Evolutionary conservation across 768 basidiomycete genomes (phyloP).

Genomic region (Nevesoporus exiguus): DNA sequence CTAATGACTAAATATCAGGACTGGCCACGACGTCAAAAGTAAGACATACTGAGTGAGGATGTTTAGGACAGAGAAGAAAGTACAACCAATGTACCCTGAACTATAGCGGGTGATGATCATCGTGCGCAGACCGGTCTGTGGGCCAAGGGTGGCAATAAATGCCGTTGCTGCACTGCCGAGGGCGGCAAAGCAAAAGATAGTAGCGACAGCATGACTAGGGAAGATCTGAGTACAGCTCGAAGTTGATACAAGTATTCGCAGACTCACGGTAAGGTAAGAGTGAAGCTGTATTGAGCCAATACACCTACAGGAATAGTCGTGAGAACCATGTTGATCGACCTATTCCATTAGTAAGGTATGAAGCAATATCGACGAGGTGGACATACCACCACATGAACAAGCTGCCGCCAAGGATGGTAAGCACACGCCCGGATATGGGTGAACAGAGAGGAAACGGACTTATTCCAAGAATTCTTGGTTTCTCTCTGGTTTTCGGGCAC

Average conservation of each 20-base stretch:
- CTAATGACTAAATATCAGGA: constrained; percentile 16
- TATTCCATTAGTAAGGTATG: constrained; percentile 10
- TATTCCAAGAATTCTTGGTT: constrained; percentile 43
- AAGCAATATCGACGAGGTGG: neutral
- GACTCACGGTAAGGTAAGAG: constrained; percentile 44
- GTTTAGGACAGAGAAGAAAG: constrained; percentile 50
- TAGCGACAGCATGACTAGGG: constrained; percentile 41
- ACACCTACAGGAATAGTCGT: constrained; percentile 50
- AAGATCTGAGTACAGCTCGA: neutral
- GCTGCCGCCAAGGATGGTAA: constrained; percentile 21
- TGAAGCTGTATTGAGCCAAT: constrained; percentile 45
- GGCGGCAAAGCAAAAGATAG: constrained; percentile 44
- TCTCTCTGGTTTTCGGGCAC: constrained; percentile 49
- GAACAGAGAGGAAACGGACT: constrained; percentile 26
- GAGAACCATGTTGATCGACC: constrained; percentile 48
- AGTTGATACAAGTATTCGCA: neutral
- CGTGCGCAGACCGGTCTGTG: constrained; percentile 49
- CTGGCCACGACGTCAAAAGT: neutral
- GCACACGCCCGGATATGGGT: neutral
- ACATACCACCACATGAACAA: constrained; percentile 45
- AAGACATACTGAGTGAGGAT: constrained; percentile 44
- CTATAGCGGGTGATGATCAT: constrained; percentile 51
- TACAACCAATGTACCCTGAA: constrained; percentile 47
- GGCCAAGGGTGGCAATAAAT: constrained; percentile 53
- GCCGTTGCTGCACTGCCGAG: constrained; percentile 41